A percentile compares a stretch with the other conserved stretches of the same genome.
Conservation (phyloP, 2,329 filamentous ascomycete species). For the Pyrenochaeta sp. region DNA sequence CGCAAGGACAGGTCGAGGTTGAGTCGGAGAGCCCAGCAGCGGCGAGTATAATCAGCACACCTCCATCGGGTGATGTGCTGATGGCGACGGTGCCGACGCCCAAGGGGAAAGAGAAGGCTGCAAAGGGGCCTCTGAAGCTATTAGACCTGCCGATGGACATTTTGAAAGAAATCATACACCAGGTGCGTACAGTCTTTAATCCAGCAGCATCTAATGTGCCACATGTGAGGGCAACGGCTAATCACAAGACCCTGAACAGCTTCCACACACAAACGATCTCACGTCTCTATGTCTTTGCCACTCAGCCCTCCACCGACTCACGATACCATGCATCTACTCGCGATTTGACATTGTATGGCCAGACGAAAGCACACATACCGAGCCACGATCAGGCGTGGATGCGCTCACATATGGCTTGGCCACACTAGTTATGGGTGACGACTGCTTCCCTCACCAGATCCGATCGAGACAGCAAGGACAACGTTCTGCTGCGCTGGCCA, state of each 20-base stretch:
- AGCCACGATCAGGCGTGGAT: slow-evolving; percentile 77
- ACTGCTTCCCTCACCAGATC: slow-evolving; percentile 64
- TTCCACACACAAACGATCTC: slow-evolving; percentile 83
- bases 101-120: slow-evolving; percentile 58
- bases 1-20: slow-evolving; percentile 18
- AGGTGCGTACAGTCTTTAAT: slow-evolving; percentile 60
- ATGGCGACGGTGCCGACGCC: slow-evolving; percentile 58
- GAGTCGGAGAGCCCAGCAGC: slow-evolving; percentile 19
- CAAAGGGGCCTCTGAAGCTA: slow-evolving; percentile 67
- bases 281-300: slow-evolving; percentile 80
- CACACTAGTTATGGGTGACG: slow-evolving; percentile 77
- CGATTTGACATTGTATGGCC: slow-evolving; percentile 91
- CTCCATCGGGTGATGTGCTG: slow-evolving; percentile 34
- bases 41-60: slow-evolving; percentile 8
- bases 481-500: slow-evolving; percentile 11
- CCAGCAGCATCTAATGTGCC: not conserved
- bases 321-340: slow-evolving; percentile 82
- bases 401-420: slow-evolving; percentile 83
- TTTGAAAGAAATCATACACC: slow-evolving; percentile 79
- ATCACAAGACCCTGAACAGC: slow-evolving; percentile 55
- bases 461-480: slow-evolving; percentile 34
- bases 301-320: slow-evolving; percentile 77
- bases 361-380: slow-evolving; percentile 69
- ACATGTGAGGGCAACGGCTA: slow-evolving; percentile 9
- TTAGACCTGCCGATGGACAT: slow-evolving; percentile 82